Percentiles rank a stretch among this genome's conserved stretches.
These are phyloP conservation scores for Candida parachauliodes DNA, from an alignment of 805 yeast genomes.

Conservation along the genomic window DNA sequence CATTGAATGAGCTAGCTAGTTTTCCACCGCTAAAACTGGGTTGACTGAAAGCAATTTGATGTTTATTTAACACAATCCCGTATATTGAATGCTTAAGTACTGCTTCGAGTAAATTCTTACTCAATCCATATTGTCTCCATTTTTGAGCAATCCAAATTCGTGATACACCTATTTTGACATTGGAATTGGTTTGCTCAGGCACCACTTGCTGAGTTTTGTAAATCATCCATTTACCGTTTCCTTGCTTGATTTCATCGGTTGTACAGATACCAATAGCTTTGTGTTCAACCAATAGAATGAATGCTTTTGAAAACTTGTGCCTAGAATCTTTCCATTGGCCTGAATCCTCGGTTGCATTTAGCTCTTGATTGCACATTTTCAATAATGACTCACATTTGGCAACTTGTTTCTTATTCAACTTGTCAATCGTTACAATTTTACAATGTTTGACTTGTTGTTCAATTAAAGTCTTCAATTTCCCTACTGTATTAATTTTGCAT, in stretches of 20 bases:
- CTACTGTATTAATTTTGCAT: slow-evolving; percentile 24
- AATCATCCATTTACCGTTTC: slow-evolving; percentile 56
- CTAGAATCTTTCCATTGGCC: slow-evolving; percentile 26
- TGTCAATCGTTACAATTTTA: slow-evolving; percentile 19
- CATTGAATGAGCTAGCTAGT: slow-evolving; percentile 54
- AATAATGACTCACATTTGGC: slow-evolving; percentile 33
- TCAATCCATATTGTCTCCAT: slow-evolving; percentile 52
- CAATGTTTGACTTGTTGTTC: slow-evolving; percentile 25
- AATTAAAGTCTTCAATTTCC: slow-evolving; percentile 26
- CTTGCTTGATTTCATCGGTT: slow-evolving; percentile 40
- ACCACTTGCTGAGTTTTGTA: slow-evolving; percentile 48
- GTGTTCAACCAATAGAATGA: slow-evolving; percentile 43
- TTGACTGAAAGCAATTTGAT: slow-evolving; percentile 65
- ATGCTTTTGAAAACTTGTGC: slow-evolving; percentile 30
- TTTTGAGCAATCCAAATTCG: slow-evolving; percentile 42
- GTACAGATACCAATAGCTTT: slow-evolving; percentile 56
- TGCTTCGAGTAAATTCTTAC: slow-evolving; percentile 38
- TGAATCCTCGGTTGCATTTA: slow-evolving; percentile 50
- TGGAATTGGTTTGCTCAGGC: slow-evolving; percentile 38
- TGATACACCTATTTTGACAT: slow-evolving; percentile 34
- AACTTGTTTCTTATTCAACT: slow-evolving; percentile 19
- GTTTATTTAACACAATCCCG: slow-evolving; percentile 42
- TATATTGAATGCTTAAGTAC: slow-evolving; percentile 45
- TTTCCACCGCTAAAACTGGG: slow-evolving; percentile 65
- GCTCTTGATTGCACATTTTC: slow-evolving; percentile 53